Evolutionary conservation across 2,329 filamentous ascomycete genomes (phyloP).

Genomic region (Fusarium burgessii): DNA sequence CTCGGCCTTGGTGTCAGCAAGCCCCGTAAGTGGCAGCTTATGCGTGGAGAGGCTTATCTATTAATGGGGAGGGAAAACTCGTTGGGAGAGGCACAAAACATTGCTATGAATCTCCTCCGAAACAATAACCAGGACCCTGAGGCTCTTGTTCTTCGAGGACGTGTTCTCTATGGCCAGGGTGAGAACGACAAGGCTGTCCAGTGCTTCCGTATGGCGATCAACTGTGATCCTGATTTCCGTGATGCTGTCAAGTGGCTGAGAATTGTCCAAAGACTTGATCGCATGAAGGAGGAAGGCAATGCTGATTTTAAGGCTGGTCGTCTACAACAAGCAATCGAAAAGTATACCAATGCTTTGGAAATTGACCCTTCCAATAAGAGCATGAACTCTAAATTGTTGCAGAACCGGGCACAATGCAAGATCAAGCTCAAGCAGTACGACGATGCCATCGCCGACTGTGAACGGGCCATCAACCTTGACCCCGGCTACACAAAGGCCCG

Average conservation of each 20-base stretch:
- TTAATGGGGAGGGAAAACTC: conserved; percentile 93
- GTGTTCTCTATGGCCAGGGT: conserved; percentile 88
- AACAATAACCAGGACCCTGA: conserved; percentile 93
- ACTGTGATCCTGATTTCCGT: conserved; percentile 90
- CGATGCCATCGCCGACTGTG: conserved; percentile 86
- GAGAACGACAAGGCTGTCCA: conserved; percentile 96
- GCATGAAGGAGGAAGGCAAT: conserved; percentile 96
- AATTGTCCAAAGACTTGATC: conserved; percentile 90
- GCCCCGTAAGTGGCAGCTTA: conserved; percentile 92
- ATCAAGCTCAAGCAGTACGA: conserved; percentile 87
- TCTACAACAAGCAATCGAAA: conserved; percentile 83
- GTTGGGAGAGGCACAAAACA: conserved; percentile 89
- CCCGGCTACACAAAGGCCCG: conserved; percentile 88
- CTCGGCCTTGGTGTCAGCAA: conserved; percentile 80
- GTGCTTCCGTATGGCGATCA: conserved; percentile 89
- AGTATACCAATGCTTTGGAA: conserved; percentile 84
- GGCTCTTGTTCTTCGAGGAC: conserved; percentile 88
- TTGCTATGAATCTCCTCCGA: conserved; percentile 88
- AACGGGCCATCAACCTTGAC: conserved; percentile 84
- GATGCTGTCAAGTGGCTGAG: conserved; percentile 89
- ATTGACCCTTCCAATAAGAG: conserved; percentile 90
- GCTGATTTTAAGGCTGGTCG: conserved; percentile 86
- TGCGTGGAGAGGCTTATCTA: conserved; percentile 91
- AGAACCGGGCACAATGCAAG: conserved; percentile 90
- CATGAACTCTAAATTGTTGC: conserved; percentile 93